Conservation (phyloP, 108 stramenopile species). For the Nitzschia palea region DNA sequence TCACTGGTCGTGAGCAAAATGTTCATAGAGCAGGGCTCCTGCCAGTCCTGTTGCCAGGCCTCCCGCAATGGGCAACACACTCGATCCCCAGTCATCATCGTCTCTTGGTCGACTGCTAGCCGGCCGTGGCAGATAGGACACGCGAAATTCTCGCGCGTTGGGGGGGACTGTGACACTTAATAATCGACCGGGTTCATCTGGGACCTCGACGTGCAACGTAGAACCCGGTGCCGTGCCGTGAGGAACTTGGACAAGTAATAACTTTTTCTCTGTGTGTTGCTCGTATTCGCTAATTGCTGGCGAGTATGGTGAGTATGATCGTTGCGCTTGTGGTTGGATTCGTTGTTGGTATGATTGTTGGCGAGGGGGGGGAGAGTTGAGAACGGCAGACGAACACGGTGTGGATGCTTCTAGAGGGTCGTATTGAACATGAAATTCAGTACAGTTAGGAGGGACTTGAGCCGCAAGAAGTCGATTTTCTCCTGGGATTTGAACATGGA, state of each 20-base stretch:
- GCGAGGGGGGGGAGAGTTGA: background rate
- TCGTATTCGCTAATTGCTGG: background rate
- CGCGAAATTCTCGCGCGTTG: slow-evolving; percentile 36
- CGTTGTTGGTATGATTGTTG: background rate
- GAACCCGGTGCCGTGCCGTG: slow-evolving; percentile 28
- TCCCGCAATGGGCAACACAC: background rate
- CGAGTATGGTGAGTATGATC: background rate
- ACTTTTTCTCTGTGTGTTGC: background rate
- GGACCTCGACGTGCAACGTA: slow-evolving; percentile 43
- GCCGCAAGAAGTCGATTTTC: slow-evolving; percentile 29
- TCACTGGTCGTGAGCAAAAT: slow-evolving; percentile 6
- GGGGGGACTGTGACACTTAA: slow-evolving; percentile 42
- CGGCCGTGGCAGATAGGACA: slow-evolving; percentile 29
- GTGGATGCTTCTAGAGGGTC: slow-evolving; percentile 7
- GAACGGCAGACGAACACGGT: background rate
- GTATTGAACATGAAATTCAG: slow-evolving; percentile 49
- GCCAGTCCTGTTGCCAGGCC: background rate
- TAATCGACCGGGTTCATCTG: slow-evolving; percentile 32
- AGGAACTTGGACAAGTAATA: slow-evolving; percentile 42
- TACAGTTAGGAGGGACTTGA: slow-evolving; percentile 33
- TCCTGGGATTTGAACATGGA: slow-evolving; percentile 51
- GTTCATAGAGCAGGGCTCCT: background rate
- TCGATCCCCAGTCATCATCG: background rate
- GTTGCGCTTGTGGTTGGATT: background rate
- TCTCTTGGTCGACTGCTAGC: background rate